A percentile compares a stretch with the other conserved stretches of the same genome.
These are phyloP conservation scores for Eucalyptus tenuipes DNA, from an alignment of 345 rosid genomes.

Conservation along the genomic window DNA sequence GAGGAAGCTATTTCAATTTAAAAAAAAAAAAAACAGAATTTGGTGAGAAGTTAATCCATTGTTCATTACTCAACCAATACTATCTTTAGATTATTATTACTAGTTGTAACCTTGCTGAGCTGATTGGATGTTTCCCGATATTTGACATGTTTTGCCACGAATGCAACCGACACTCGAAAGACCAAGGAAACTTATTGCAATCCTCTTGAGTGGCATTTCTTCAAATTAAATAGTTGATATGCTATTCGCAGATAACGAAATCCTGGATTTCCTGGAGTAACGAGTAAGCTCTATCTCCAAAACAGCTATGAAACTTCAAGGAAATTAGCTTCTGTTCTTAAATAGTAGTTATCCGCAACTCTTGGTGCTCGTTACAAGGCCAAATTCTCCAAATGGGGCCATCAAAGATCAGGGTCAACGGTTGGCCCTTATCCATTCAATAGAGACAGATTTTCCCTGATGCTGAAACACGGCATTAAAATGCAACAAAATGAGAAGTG, in stretches of 20 bases:
- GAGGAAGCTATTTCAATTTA: background rate
- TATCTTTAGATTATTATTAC: background rate
- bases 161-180: background rate
- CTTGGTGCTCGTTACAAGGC: background rate
- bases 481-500: background rate
- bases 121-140: background rate
- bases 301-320: background rate
- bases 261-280: background rate
- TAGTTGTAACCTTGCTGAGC: background rate
- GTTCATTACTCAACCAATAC: background rate
- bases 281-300: background rate
- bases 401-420: background rate
- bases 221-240: background rate
- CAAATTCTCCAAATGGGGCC: background rate
- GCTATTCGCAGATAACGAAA: background rate
- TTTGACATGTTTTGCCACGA: background rate
- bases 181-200: background rate
- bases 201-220: background rate
- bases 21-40: background rate
- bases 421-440: background rate
- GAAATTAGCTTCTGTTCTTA: background rate
- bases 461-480: background rate
- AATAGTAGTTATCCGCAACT: background rate
- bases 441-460: background rate
- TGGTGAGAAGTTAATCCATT: background rate